Evolutionary conservation across 2,329 filamentous ascomycete genomes (phyloP), one percentile per base, ranked within the genome.

Genomic region (Penicillium aurantiogriseum): DNA sequence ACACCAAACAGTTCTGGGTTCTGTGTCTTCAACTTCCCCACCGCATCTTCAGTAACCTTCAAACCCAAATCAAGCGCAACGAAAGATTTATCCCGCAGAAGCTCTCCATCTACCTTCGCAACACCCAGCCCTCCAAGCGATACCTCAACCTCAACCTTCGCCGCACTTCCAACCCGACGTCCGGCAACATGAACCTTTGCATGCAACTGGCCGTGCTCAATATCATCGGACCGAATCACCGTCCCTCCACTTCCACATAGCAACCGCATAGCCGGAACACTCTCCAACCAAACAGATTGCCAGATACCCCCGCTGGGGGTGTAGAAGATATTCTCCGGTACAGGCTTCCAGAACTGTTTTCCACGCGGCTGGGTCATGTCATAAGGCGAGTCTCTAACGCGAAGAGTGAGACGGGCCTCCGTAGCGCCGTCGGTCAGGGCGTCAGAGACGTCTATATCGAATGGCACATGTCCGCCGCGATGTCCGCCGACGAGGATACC

Each of bases 271-370:
- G 19, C 8, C 5, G 70, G 70, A 3, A 73, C 67, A 55, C 81
- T 81, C 67, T 88, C 85, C 7, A 90, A 68, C 88, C 88, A 91
- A 0, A 90, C 87, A n/a, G 81, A 81, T 66, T 88, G 86, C 88
- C 88, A 91, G 58, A 91, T 90, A 1, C 88, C 88, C 19, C 85
- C 87, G 61, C 86, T 89, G 0, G 88, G 85, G 0, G 85, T 85
- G 67, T 90, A 90, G 70, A 88, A 90, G 53, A 90, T 90, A 48
- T 56, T 69, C 46, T 72, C 68, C 2, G 83, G 83, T 0, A 75
- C 75, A 1, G 81, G 71, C 0, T 80, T 81, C 74, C 88, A 87
- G 70, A 88, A 81, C 70, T 89, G 87, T 69, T 89, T 89, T 0
- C 87, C 87, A 33, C 87, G 78, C 1, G 85, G 87, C 69, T 89